Base-by-base conservation (phyloP, 805 yeast genomes). In the Danielozyma ontarioensis region DNA sequence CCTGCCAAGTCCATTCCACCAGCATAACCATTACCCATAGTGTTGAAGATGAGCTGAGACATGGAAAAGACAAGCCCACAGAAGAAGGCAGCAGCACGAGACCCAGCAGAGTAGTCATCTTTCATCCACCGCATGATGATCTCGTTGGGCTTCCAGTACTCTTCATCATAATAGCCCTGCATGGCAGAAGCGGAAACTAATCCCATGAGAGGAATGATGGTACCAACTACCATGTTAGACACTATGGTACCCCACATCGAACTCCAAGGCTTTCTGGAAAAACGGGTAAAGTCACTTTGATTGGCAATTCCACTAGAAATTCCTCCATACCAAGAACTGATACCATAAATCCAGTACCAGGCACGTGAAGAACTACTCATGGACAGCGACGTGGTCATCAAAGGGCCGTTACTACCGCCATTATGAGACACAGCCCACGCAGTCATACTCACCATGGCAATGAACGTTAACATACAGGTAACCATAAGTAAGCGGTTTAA, bases 71-170 rank as follows among this genome's bases (percentile, higher is more conserved):
- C 46, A 14, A 55, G 37, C 1, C 64, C 51, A 7, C 59, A 54
- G 40, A 68, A 73, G 47, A 73, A 72, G 2, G 70, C 68, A 5
- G 68, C 78, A 17, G 74, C 74, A 34, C 79, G 59, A 12, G 65
- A 51, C 28, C 49, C 55, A 14, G 63, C 42, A 13, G 56, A 45
- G 40, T 69, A 66, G 33, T 52, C 47, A 27, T 65, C 59, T 7
- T 53, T 35, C 36, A 72, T 27, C 74, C 75, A 70, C 41, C 51
- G 48, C 33, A 50, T 43, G 35, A 60, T 53, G 29, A 68, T 55
- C 28, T 57, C 59, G 37, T 62, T 62, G 3, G 78, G 79, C 40
- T 62, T 60, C 79, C 79, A 73, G 27, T 65, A 42, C 15, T 50
- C 48, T 23, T 53, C 55, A 17, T 69, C 71, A 37, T 61, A 68